These are phyloP conservation scores for Xylaria longipes DNA, from an alignment of 495 filamentous ascomycete species.

Conservation along the genomic window DNA sequence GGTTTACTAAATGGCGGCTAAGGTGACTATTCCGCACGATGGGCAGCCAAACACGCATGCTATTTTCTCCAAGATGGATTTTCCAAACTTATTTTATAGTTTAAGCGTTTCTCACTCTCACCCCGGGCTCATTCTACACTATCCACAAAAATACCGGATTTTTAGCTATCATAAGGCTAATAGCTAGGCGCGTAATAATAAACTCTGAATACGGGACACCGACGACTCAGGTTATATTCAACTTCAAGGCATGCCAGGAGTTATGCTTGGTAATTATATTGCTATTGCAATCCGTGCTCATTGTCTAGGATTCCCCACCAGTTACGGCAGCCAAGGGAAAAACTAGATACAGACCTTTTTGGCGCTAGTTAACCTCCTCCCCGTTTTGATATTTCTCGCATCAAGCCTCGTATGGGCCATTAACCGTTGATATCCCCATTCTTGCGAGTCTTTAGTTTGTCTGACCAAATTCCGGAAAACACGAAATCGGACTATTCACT, in stretches of 20 bases:
- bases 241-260: not conserved
- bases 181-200: not conserved
- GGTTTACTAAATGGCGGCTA: not conserved
- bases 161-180: not conserved
- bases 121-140: too few relatives aligned
- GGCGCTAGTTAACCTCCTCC: not conserved
- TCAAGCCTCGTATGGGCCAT: not conserved
- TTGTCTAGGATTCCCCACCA: not conserved
- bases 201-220: not conserved
- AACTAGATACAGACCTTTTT: not conserved
- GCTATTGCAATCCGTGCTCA: not conserved
- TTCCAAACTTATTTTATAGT: too few relatives aligned
- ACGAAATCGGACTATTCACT: not conserved
- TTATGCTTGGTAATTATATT: not conserved
- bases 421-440: not conserved
- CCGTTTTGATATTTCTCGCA: not conserved
- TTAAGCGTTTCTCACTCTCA: too few relatives aligned
- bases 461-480: not conserved
- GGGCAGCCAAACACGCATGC: not conserved
- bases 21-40: not conserved
- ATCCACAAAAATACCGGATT: too few relatives aligned
- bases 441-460: not conserved
- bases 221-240: not conserved
- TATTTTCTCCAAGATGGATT: not conserved
- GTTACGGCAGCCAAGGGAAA: not conserved